These are phyloP conservation scores for Irpex sp. DNA, from an alignment of 1,284 basidiomycete species.

Conservation along the genomic window DNA sequence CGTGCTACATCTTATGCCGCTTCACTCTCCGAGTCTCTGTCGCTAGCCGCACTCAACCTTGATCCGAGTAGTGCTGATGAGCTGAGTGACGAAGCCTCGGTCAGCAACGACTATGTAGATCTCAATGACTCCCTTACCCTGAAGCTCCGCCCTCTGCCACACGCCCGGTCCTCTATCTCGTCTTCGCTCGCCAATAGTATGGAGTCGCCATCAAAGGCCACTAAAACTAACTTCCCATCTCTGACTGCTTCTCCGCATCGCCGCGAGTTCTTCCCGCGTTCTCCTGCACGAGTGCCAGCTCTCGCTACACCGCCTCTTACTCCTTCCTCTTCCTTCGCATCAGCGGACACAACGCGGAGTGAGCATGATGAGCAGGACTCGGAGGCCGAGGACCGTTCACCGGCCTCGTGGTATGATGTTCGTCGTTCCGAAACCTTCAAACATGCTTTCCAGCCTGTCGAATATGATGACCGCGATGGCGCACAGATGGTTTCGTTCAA, in stretches of 20 bases:
- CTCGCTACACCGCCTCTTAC: constrained; percentile 29
- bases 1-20: neutral
- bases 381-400: constrained; percentile 14
- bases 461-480: neutral
- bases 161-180: neutral
- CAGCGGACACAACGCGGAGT: constrained; percentile 12
- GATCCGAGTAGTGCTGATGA: neutral
- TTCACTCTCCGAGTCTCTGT: neutral
- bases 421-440: constrained; percentile 16
- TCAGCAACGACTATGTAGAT: neutral
- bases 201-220: neutral
- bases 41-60: constrained; percentile 4
- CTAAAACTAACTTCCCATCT: neutral
- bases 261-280: constrained; percentile 5
- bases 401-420: constrained; percentile 24
- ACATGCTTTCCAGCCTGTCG: neutral
- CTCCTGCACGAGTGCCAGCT: constrained; percentile 5
- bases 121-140: neutral
- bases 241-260: constrained; percentile 2
- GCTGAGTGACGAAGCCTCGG: neutral
- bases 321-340: constrained; percentile 27
- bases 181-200: neutral
- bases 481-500: neutral
- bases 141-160: neutral
- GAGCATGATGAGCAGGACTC: neutral